phyloP scores from a whole-genome alignment of 2,329 filamentous ascomycete species.

The Mycosphaerella arachidis region DNA sequence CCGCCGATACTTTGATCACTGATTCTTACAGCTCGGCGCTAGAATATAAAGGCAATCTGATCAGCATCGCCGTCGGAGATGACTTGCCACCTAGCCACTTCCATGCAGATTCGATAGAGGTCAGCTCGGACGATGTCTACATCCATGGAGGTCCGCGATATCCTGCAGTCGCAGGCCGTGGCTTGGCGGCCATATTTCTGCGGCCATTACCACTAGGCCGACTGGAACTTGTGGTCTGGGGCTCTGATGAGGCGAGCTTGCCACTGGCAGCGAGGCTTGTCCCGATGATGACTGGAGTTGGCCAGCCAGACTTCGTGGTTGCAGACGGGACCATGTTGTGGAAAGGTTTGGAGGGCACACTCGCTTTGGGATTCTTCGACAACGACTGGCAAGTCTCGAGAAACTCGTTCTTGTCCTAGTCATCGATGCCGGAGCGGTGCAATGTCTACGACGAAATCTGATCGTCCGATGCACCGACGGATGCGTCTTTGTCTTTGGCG shows the following conservation, averaged over 20 bases:
- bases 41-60: conserved; percentile 41
- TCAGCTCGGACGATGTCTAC: conserved; percentile 9
- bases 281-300: conserved; percentile 53
- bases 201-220: conserved; percentile 45
- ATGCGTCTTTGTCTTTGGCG: too few species aligned
- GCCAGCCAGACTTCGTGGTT: conserved; percentile 56
- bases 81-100: conserved; percentile 21
- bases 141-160: conserved; percentile 10
- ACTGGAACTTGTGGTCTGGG: conserved; percentile 56
- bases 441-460: background rate
- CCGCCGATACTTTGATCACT: conserved; percentile 47
- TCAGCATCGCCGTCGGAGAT: conserved; percentile 37
- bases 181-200: conserved; percentile 50
- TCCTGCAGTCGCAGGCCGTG: conserved; percentile 13
- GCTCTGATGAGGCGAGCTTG: conserved; percentile 44
- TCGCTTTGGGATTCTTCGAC: conserved; percentile 55
- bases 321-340: conserved; percentile 44
- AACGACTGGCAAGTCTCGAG: conserved; percentile 49
- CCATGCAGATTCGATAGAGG: conserved; percentile 31
- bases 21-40: conserved; percentile 18
- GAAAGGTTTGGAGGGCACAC: conserved; percentile 49
- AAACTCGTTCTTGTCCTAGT: conserved; percentile 41
- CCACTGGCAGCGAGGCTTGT: conserved; percentile 50
- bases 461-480: background rate
- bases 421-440: background rate